Percentiles rank a stretch among this genome's conserved stretches.
Conservation (phyloP, 1,284 basidiomycete species). For the Xerocomus nothofagi region DNA sequence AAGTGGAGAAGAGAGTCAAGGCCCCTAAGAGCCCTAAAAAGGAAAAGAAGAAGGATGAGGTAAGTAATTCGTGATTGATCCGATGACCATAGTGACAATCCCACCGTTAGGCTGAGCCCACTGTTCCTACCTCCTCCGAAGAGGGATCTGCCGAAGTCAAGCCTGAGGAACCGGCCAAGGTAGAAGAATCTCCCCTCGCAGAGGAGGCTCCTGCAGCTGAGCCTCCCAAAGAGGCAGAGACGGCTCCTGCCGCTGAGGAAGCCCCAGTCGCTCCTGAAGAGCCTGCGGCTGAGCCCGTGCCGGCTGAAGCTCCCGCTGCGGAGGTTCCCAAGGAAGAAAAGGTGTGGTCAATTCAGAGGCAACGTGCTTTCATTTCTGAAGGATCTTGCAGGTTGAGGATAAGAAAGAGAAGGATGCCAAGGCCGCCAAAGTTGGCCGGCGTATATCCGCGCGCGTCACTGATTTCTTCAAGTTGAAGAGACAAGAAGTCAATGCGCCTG, state of each 20-base stretch:
- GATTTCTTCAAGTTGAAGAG: constrained; percentile 81
- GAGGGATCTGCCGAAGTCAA: constrained; percentile 35
- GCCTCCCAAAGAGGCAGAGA: constrained; percentile 53
- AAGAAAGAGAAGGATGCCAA: constrained; percentile 50
- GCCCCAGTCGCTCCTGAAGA: constrained; percentile 36
- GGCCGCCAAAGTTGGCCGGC: constrained; percentile 65
- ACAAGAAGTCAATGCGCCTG: constrained; percentile 63
- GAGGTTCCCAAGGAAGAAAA: constrained; percentile 65
- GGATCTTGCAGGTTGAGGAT: constrained; percentile 40
- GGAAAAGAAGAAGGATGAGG: constrained; percentile 78
- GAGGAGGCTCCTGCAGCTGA: constrained; percentile 41
- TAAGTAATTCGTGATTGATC: constrained; percentile 23
- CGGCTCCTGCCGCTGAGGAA: constrained; percentile 35
- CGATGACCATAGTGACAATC: background rate
- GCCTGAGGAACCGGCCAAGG: constrained; percentile 41
- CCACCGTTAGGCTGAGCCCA: constrained; percentile 18
- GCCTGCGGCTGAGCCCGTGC: constrained; percentile 28
- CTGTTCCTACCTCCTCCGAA: constrained; percentile 39
- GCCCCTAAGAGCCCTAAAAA: constrained; percentile 48
- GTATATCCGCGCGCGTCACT: constrained; percentile 72
- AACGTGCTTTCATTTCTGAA: background rate
- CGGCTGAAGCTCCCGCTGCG: constrained; percentile 33
- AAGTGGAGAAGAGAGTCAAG: constrained; percentile 54
- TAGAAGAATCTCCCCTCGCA: constrained; percentile 36
- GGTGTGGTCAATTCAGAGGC: constrained; percentile 36